Percentiles rank a stretch among this genome's conserved stretches.
These are phyloP conservation scores for Talaromyces sp. DNA, from an alignment of 2,329 filamentous ascomycete species.

Conservation along the genomic window DNA sequence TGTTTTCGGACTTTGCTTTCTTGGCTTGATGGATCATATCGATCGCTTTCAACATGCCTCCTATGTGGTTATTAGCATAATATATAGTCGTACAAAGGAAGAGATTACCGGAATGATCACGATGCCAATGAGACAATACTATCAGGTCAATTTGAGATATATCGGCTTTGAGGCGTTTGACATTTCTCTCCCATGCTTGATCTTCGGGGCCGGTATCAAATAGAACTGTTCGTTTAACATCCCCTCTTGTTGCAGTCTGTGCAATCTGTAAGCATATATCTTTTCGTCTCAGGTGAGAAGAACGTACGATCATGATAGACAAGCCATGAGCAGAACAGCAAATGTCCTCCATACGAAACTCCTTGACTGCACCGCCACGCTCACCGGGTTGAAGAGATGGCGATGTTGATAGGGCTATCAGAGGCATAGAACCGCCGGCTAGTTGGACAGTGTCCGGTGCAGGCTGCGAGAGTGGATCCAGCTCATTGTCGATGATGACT, in stretches of 20 bases:
- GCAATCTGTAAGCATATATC: background rate
- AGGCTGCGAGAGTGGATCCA: conserved; percentile 51
- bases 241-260: conserved; percentile 48
- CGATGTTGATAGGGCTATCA: conserved; percentile 39
- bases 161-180: conserved; percentile 42
- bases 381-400: conserved; percentile 27
- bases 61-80: conserved; percentile 21
- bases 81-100: background rate
- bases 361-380: conserved; percentile 43
- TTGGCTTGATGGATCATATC: conserved; percentile 46
- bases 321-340: conserved; percentile 56
- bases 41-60: conserved; percentile 51
- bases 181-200: conserved; percentile 51
- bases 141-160: conserved; percentile 46
- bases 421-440: conserved; percentile 39
- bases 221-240: conserved; percentile 46
- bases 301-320: conserved; percentile 49
- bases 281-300: background rate
- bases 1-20: conserved; percentile 21
- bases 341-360: conserved; percentile 50
- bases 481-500: conserved; percentile 55
- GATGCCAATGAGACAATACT: conserved; percentile 54
- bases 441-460: conserved; percentile 44
- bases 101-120: conserved; percentile 50
- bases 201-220: conserved; percentile 56